Base-by-base conservation (phyloP, 2,329 filamentous ascomycete species). In the Myriosclerotinia duriaeana region DNA sequence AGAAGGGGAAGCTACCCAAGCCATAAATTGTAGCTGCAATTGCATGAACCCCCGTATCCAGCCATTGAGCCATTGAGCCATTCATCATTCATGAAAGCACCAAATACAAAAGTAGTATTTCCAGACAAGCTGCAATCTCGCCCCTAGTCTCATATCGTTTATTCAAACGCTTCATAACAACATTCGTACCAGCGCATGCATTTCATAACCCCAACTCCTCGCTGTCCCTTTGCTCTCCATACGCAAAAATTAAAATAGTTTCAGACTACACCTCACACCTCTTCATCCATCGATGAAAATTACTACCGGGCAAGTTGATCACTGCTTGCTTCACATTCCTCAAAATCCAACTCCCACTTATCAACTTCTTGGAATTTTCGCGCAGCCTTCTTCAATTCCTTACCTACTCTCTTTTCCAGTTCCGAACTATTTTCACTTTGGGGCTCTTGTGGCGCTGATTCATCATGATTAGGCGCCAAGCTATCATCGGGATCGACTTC, bases 331-430 rank as follows among this genome's bases (percentile, higher is more conserved):
- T 81, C 82, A 59, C 87, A 81, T 71, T 87, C 86, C 78, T 90
- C 88, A 76, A 85, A 90, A 61, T 87, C 85, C 68, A 90, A 78
- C 77, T 88, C 82, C 87, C 87, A 90, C 77, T 83, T 80, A 75
- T 90, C 88, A 52, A 90, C 88, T 77, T 90, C 87, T 75, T 84
- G 82, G 72, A 90, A 90, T 77, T 89, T 89, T 74, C 80, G 82
- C 12, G 80, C 80, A 52, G 86, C 85, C 60, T 81, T 79, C 76
- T 84, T 85, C 68, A 90, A 78, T 79, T 77, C 75, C 59, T 73
- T 73, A 8, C 82, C 78, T 58, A 82, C 74, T 8, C 78, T 75
- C 59, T 76, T 76, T 66, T 78, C 74, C 73, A 79, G 50, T 71
- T 77, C 71, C 73, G 77, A 72, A 70, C 78, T 77, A 73, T 76